Evolutionary conservation across 192 early-diverging fungal genomes (phyloP).

Genomic region (Coemansia sp.): DNA sequence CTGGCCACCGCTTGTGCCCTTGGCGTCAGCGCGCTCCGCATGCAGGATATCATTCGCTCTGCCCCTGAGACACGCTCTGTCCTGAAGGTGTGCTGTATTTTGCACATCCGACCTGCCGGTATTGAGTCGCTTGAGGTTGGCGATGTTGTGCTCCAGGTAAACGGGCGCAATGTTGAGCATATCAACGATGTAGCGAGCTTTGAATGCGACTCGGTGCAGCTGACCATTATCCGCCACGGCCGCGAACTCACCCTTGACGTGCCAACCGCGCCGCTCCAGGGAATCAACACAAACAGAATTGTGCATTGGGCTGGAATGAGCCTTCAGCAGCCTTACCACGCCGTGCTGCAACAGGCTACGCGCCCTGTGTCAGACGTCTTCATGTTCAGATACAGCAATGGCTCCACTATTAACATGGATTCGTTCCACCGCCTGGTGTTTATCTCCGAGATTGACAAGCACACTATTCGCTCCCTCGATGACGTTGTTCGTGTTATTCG

Average conservation of each 20-base stretch:
- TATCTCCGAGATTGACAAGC: slow-evolving; percentile 19
- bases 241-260: slow-evolving; percentile 13
- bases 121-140: slow-evolving; percentile 18
- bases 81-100: slow-evolving; percentile 11
- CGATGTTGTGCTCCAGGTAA: slow-evolving; percentile 28
- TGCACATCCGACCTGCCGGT: slow-evolving; percentile 2
- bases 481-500: slow-evolving; percentile 13
- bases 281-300: slow-evolving; percentile 11
- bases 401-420: background rate
- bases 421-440: background rate
- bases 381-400: background rate
- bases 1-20: slow-evolving; percentile 18
- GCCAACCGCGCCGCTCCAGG: slow-evolving; percentile 12
- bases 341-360: slow-evolving; percentile 13
- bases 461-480: slow-evolving; percentile 19
- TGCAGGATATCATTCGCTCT: background rate
- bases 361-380: slow-evolving; percentile 15
- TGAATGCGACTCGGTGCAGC: slow-evolving; percentile 4
- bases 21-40: slow-evolving; percentile 9
- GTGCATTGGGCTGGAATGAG: slow-evolving; percentile 32
- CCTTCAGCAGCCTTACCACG: slow-evolving; percentile 28
- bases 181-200: slow-evolving; percentile 29
- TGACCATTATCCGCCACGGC: slow-evolving; percentile 27
- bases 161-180: slow-evolving; percentile 3
- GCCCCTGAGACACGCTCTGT: background rate